Conservation (phyloP, 345 rosid genomes). For the Eucalyptus rudis region DNA sequence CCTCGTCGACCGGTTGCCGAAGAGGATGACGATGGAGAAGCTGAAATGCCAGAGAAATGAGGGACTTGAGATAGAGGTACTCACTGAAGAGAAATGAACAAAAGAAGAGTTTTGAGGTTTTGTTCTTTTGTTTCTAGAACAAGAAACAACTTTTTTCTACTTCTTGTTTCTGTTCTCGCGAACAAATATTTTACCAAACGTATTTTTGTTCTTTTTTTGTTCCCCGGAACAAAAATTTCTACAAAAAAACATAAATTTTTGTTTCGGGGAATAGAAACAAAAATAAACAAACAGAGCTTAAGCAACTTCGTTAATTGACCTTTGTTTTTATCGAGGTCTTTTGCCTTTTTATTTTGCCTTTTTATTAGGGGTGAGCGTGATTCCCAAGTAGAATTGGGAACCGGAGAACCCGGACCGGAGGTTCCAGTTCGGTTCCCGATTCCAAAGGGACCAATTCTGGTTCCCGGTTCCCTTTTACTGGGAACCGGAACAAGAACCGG, state of each 20-base stretch:
- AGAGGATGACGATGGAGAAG: too few species aligned
- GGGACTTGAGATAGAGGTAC: too few species aligned
- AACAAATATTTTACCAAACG: too few species aligned
- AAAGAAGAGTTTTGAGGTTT: too few species aligned
- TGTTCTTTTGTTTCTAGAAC: too few species aligned
- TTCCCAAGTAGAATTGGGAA: fast-evolving
- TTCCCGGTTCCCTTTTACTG: too few species aligned
- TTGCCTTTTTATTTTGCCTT: neutral
- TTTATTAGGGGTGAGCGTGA: neutral
- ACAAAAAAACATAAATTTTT: too few species aligned
- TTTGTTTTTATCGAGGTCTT: neutral
- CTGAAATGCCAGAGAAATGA: fast-evolving
- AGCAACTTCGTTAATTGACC: neutral
- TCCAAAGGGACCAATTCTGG: fast-evolving
- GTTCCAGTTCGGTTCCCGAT: fast-evolving
- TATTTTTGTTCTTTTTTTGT: fast-evolving
- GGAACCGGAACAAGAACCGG: fast-evolving
- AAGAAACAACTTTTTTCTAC: too few species aligned
- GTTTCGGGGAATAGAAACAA: fast-evolving
- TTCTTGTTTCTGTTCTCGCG: fast-evolving
- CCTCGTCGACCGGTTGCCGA: fast-evolving
- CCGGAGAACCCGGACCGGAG: fast-evolving
- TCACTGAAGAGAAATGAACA: too few species aligned
- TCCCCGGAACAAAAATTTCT: fast-evolving
- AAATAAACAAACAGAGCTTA: too few species aligned